These are phyloP conservation scores for Biancaea sappan DNA, from an alignment of 306 rosid genomes.

Conservation along the genomic window DNA sequence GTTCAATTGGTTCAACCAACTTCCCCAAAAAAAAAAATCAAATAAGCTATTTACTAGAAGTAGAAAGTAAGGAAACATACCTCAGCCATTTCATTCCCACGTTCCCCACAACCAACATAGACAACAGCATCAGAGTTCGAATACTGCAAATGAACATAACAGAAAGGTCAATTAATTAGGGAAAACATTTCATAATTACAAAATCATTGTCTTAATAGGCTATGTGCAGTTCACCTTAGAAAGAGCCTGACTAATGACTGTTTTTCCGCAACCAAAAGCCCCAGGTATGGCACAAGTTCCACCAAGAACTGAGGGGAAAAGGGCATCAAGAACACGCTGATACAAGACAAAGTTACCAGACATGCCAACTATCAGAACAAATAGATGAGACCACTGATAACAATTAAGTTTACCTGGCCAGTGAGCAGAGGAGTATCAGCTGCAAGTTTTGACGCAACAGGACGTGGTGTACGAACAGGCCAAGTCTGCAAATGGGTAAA, in stretches of 20 bases:
- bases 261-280: constrained; percentile 99
- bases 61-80: constrained; percentile 35
- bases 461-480: constrained; percentile 99
- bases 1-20: constrained; percentile 28
- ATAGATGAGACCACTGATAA: constrained; percentile 13
- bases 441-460: constrained; percentile 97
- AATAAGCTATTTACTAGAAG: constrained; percentile 1
- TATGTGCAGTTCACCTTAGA: constrained; percentile 66
- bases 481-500: constrained; percentile 64
- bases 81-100: constrained; percentile 99
- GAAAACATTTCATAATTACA: not conserved
- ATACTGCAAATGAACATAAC: constrained; percentile 59
- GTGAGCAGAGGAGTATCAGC: constrained; percentile 99
- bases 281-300: constrained; percentile 99
- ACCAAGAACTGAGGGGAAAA: constrained; percentile 99
- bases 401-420: constrained; percentile 73
- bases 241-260: constrained; percentile 99
- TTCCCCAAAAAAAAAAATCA: constrained; percentile 17
- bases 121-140: constrained; percentile 95
- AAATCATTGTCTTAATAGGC: not conserved
- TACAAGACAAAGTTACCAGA: constrained; percentile 45
- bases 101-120: constrained; percentile 98
- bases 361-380: constrained; percentile 15
- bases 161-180: constrained; percentile 14
- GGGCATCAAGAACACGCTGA: constrained; percentile 99